phyloP scores from a whole-genome alignment of 169 alveolate species.

The Eimeria sp. region DNA sequence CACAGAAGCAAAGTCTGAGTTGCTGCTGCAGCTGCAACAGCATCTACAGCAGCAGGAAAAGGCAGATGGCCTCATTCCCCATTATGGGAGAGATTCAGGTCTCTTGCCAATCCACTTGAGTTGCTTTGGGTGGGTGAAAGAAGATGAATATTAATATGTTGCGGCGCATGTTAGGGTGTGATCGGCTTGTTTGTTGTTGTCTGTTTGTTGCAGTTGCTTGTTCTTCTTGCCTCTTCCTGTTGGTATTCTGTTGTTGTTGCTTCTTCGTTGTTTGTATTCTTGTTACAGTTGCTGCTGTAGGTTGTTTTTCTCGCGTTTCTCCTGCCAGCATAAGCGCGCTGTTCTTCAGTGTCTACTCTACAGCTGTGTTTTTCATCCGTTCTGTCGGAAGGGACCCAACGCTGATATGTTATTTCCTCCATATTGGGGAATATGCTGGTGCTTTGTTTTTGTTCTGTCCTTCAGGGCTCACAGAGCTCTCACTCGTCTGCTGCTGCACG shows the following conservation, averaged over 20 bases:
- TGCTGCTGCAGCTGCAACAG: constrained; percentile 12
- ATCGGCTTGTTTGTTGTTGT: background rate
- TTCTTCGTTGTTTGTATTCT: too few species aligned
- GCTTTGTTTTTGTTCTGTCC: background rate
- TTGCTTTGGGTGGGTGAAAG: constrained; percentile 33
- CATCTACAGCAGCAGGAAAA: background rate
- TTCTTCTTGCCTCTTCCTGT: too few species aligned
- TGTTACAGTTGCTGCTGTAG: too few species aligned
- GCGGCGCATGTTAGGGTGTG: background rate
- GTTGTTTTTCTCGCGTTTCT: too few species aligned
- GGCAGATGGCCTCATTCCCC: constrained; percentile 16
- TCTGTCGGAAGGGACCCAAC: background rate
- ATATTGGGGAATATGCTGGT: background rate
- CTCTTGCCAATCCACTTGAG: constrained; percentile 40
- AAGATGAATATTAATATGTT: background rate
- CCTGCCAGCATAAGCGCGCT: background rate
- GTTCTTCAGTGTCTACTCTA: background rate
- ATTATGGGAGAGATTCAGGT: background rate
- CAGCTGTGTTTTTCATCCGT: background rate
- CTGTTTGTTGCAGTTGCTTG: too few species aligned
- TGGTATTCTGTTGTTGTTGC: too few species aligned
- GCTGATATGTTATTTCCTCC: too few species aligned
- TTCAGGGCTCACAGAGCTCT: constrained; percentile 41
- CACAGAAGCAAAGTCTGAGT: background rate
- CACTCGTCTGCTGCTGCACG: constrained; percentile 35